Evolutionary conservation across 129 eudicot genomes (phyloP), one percentile per base, ranked within the genome.

Genomic region (Apium graveolens): DNA sequence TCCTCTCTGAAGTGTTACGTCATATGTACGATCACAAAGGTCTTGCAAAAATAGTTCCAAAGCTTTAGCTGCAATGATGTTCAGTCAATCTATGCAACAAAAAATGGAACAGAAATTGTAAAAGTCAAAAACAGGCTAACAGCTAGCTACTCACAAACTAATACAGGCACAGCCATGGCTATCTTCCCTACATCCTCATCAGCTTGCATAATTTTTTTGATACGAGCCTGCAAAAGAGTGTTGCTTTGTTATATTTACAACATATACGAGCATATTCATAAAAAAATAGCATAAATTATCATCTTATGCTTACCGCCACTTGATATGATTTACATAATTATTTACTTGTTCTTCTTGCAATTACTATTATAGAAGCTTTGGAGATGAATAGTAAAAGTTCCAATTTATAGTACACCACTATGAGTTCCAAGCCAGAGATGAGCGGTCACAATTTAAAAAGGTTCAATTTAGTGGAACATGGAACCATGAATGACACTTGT

Each of bases 171-270:
- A 14, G 96, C 97, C 93, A 90, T 85, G 74, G 97, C 97, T 74
- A 92, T 92, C 86, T 92, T 92, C 78, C 97, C 97, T 7, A 92
- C 92, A 65, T 92, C 97, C 83, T 92, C 97, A 82, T 92, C 96
- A 62, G 97, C 93, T 86, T 92, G 97, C 97, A 92, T 92, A 16
- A 92, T 92, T 75, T 93, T 93, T 73, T 93, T 93, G 42, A 93
- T 93, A 38, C 98, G 90, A 76, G 97, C 93, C 98, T 93, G 81
- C 72, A 37, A 74, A 81, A 77, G 57, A 69, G 76, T 32, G 29
- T 55, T 32, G 43, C 39, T 17, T 49, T 38, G 46, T 53, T 49
- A 73, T 32, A 65, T 32, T 26, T 66, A 62, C 66, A 48, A 65
- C 11, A 65, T 45, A 80, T 76, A 41, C 46, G 76, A 62, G 32